A percentile compares a stretch with the other conserved stretches of the same genome.
These are phyloP conservation scores for Globisporangium iwayamae DNA, from an alignment of 352 stramenopile genomes.

Conservation along the genomic window DNA sequence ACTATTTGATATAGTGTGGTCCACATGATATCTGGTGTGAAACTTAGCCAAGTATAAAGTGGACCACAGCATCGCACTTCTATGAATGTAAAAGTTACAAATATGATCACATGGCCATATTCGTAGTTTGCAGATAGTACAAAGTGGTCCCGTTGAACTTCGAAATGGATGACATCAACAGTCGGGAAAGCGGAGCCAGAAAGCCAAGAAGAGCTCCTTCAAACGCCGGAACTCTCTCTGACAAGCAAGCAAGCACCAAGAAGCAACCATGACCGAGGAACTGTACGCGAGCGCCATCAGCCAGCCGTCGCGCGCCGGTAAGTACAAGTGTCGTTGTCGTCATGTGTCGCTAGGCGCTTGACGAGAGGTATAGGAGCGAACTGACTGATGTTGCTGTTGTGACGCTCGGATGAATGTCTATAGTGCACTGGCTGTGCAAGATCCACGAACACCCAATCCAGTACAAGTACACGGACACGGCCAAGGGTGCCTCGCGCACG, in stretches of 20 bases:
- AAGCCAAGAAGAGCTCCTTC: neutral
- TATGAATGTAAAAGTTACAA: too few relatives aligned
- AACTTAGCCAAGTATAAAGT: too few relatives aligned
- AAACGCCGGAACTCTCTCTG: neutral
- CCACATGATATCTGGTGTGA: too few relatives aligned
- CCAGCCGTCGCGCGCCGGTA: slow-evolving; percentile 59
- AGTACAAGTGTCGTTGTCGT: neutral
- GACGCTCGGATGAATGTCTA: slow-evolving; percentile 1
- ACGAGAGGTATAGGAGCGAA: neutral
- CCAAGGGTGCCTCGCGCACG: slow-evolving; percentile 50
- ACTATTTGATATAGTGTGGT: too few relatives aligned
- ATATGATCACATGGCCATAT: too few relatives aligned
- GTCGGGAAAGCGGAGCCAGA: neutral
- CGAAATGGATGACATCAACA: slow-evolving; percentile 13
- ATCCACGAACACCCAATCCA: slow-evolving; percentile 56
- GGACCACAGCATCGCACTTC: too few relatives aligned
- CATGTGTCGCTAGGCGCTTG: neutral
- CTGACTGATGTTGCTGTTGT: neutral
- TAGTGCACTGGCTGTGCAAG: slow-evolving; percentile 73
- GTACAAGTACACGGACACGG: slow-evolving; percentile 51
- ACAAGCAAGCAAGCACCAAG: slow-evolving; percentile 1
- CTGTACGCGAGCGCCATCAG: slow-evolving; percentile 59
- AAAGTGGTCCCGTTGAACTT: slow-evolving; percentile 1
- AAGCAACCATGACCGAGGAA: slow-evolving; percentile 34
- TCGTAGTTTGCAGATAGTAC: too few relatives aligned